A percentile compares a stretch with the other conserved stretches of the same genome.
phyloP scores from a whole-genome alignment of 257 asterid species.

The Rubia yunnanensis region DNA sequence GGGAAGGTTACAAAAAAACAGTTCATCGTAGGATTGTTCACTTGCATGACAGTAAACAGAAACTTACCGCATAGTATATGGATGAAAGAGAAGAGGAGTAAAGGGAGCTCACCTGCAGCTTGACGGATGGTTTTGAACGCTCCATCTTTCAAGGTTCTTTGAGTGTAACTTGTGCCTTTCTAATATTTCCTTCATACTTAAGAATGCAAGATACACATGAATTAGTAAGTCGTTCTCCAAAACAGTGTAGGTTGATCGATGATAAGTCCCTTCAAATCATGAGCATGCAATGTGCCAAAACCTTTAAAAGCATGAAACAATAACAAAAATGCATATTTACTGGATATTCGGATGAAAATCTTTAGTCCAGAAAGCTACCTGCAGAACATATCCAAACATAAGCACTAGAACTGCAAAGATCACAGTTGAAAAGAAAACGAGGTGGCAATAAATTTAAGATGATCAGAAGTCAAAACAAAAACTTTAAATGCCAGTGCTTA shows the following conservation, averaged over 20 bases:
- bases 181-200: slow-evolving; percentile 69
- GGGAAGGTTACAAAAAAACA: too few species aligned
- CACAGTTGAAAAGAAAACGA: too few species aligned
- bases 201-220: not conserved
- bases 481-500: too few species aligned
- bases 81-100: not conserved
- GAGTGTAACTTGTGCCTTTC: slow-evolving; percentile 67
- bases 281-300: not conserved
- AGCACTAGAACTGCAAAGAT: too few species aligned
- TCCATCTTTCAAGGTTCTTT: slow-evolving; percentile 63
- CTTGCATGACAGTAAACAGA: not conserved
- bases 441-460: too few species aligned
- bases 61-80: too few species aligned
- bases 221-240: not conserved
- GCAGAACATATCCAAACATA: too few species aligned
- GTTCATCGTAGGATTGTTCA: not conserved
- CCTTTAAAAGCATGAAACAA: not conserved
- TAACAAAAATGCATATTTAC: not conserved
- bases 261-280: not conserved
- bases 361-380: too few species aligned
- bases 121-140: slow-evolving; percentile 57
- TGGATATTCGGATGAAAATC: too few species aligned
- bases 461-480: too few species aligned
- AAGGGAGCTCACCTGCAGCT: slow-evolving; percentile 45
- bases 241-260: not conserved